Base-by-base conservation (phyloP, 208 protist genomes). In the Trypanosoma platydactyli region DNA sequence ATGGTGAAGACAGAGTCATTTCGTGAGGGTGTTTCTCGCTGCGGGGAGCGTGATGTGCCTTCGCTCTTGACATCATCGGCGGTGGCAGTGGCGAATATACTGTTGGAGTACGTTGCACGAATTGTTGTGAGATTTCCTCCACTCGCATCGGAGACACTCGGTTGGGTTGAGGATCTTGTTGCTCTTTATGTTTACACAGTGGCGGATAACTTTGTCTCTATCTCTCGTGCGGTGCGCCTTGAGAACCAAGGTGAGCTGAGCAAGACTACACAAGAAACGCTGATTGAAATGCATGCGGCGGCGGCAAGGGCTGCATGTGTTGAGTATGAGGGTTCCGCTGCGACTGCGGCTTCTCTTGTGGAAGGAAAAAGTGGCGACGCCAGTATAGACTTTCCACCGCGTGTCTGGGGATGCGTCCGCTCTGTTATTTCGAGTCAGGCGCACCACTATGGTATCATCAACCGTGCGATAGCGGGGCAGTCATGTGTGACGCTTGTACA, bases 131-230 rank as follows among this genome's bases (percentile, higher is more conserved):
- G 89, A 56, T 90, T 83, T 67, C 81, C 89, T 5, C 86, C 84
- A 9, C 71, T 95, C 25, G 86, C 86, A 13, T 51, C 80, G 2
- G 80, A 89, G 44, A 84, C 91, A 33, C 64, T 95, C 29, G 58
- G 33, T 54, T 93, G 89, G 85, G 80, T 76, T 57, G 80, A 88
- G 49, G 82, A 92, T 61, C 69, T 92, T 52, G 58, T 89, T 52
- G 61, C 67, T 54, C 63, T 91, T 16, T 92, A 91, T 59, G 76
- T 89, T n/a, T 93, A 88, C 77, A 88, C 80, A 22, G 81, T 92
- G 12, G 76, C 83, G 40, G 89, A 91, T 70, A 95, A 82, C 76
- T 95, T 95, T 67, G 84, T 95, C 38, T 92, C 86, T 20, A 76
- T 91, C 46, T 93, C 89, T 1, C 73, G 83, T 42, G 79, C 50